Base-by-base conservation (phyloP, 1,284 basidiomycete genomes). In the Malassezia brasiliensis region DNA sequence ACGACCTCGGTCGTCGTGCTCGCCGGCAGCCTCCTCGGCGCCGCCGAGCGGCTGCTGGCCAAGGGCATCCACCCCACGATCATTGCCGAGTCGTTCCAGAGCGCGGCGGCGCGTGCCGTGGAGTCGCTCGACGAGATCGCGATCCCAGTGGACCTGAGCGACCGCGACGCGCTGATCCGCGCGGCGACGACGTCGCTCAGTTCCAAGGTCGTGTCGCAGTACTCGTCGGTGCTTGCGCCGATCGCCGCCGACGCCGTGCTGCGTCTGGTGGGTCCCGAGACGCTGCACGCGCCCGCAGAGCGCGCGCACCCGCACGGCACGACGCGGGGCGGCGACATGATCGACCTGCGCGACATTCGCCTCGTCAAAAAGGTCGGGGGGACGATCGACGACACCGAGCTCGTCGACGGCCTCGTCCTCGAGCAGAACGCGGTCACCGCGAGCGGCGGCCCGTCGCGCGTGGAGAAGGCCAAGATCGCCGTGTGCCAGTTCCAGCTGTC, bases 191-290 rank as follows among this genome's bases (percentile, higher is more conserved):
- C 94, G 0, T 90, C 87, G 53, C 79, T 99, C 49, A 96, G 94
- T 78, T 98, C 93, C 52, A 99, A 96, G 89, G 96, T 99, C 67
- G 94, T 98, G 44, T 96, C 93, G 17, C 94, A 98, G 82, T 98
- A 96, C 77, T 98, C 94, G 4, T 88, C 90, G 10, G 90, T 88
- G 36, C 82, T 99, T 53, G 89, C 94, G 12, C 94, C 94, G 40
- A 98, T 98, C 65, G 94, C 94, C 34, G 94, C 98, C 20, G 82
- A 85, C 55, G 90, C 93, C n/a, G 94, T 99, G 49, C 68, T 68
- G 14, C 68, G 71, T 36, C 63, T 74, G 14, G 54, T 74, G n/a
- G 49, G 58, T 45, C 15, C 42, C 37, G 19, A 30, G 31, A 11
- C 36, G 17, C 42, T 45, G 6, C 14, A 19, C 19, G 42, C 42